Evolutionary conservation across 2,329 filamentous ascomycete genomes (phyloP).

Genomic region (Penicillium sp.): DNA sequence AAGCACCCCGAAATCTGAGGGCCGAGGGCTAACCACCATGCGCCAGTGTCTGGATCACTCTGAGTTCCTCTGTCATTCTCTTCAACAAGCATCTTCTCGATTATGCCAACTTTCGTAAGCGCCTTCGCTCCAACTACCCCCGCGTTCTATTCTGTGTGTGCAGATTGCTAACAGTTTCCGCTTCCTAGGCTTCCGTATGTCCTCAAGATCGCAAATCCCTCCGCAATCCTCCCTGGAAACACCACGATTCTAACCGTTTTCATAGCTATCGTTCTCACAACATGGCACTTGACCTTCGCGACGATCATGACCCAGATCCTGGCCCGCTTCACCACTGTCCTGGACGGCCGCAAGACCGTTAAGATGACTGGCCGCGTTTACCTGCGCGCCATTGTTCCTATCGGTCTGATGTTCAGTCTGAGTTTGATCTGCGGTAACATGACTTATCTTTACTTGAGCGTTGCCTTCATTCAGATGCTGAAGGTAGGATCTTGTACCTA

Average conservation of each 20-base stretch:
- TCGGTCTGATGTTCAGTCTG: constrained; percentile 93
- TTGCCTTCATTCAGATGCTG: constrained; percentile 98
- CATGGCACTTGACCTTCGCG: constrained; percentile 91
- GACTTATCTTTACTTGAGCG: constrained; percentile 92
- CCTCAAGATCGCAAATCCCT: background rate
- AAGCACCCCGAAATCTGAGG: too few species aligned
- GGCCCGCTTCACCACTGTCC: constrained; percentile 81
- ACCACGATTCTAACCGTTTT: constrained; percentile 29
- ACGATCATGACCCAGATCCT: constrained; percentile 92
- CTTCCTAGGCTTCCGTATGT: constrained; percentile 39
- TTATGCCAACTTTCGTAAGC: constrained; percentile 62
- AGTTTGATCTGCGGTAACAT: constrained; percentile 96
- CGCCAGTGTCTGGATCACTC: constrained; percentile 81
- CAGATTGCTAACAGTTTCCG: constrained; percentile 8
- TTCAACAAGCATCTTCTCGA: constrained; percentile 99
- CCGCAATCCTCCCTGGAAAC: constrained; percentile 40
- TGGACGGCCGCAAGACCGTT: constrained; percentile 91
- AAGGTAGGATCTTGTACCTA: constrained; percentile 51
- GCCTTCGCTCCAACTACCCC: background rate
- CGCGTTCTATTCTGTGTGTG: constrained; percentile 26
- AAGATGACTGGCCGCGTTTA: constrained; percentile 96
- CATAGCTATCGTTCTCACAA: constrained; percentile 71
- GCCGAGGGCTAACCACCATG: background rate
- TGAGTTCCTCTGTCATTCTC: constrained; percentile 91
- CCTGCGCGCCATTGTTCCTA: constrained; percentile 88